These are phyloP conservation scores for Graphilbum fragrans DNA, from an alignment of 2,329 filamentous ascomycete species.

Conservation along the genomic window DNA sequence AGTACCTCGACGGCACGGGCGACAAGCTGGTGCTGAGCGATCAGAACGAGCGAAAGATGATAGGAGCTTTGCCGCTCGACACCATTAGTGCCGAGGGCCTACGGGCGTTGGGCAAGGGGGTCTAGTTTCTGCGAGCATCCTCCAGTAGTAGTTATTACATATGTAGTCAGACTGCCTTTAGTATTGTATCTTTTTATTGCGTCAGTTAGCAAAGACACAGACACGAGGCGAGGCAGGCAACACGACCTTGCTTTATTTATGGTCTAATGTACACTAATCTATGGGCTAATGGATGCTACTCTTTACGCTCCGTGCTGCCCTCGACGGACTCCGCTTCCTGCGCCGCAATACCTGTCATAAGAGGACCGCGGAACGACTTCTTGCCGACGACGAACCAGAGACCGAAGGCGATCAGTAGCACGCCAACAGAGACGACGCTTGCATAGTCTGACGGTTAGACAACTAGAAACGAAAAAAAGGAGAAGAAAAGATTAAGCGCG, in stretches of 20 bases:
- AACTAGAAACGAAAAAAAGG: too few species aligned
- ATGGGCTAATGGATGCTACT: too few species aligned
- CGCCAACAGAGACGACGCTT: not conserved
- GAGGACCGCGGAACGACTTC: not conserved
- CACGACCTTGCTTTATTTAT: too few species aligned
- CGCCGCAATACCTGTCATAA: not conserved
- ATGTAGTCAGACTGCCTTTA: too few species aligned
- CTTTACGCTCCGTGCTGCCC: too few species aligned
- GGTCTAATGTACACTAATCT: too few species aligned
- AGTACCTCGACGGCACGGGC: not conserved
- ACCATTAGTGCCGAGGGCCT: not conserved
- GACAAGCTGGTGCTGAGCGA: not conserved
- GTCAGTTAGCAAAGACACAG: too few species aligned
- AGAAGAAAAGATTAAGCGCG: too few species aligned
- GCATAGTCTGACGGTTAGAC: not conserved
- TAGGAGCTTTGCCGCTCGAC: not conserved
- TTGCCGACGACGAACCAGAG: not conserved
- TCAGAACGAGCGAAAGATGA: not conserved
- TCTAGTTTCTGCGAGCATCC: too few species aligned
- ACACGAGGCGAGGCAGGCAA: too few species aligned
- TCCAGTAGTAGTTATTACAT: too few species aligned
- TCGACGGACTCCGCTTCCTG: not conserved
- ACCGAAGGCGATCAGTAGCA: not conserved
- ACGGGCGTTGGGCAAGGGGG: not conserved
- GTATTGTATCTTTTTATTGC: too few species aligned